Evolutionary conservation across 108 stramenopile genomes (phyloP), one percentile per base, ranked within the genome.

Genomic region (Cyclostephanos tholiformis): DNA sequence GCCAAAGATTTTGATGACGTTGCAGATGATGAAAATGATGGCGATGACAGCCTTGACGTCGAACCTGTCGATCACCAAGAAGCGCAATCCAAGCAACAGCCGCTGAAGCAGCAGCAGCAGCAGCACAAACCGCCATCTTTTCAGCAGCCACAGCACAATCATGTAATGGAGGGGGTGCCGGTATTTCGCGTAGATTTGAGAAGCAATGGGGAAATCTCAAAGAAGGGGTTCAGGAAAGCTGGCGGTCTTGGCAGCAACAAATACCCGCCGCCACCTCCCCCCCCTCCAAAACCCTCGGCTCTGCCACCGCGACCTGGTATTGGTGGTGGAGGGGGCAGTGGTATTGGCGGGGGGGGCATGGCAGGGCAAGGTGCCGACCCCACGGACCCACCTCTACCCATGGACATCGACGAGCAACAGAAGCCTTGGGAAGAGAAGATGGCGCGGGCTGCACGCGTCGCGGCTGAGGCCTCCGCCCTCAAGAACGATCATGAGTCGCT

Each of bases 401-500:
- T 79, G 77, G 77, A 79, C 53, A 48, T 76, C 35, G 75, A 76
- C 22, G 49, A 48, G 11, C 61, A 69, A 41, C 65, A 79, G 60
- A 64, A 65, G n/a, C 59, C 77, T 0, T 72, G 60, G 64, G 71
- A 79, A 49, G 77, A 79, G 52, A 79, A 67, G 22, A 65, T 79
- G 46, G 60, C 65, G 6, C 29, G 50, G 36, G 77, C 69, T 38
- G 71, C 71, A 1, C 64, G 65, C 12, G 52, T 29, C 27, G 55
- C 55, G 6, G 77, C 57, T 6, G 71, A 72, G 49, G 77, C 71
- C 0, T 72, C 77, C 23, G 77, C 77, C 36, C 35, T 79, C 35
- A 79, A 72, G 65, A 79, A 72, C 67, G 77, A 72, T 46, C 77
- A 79, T 51, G 77, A 79, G 72, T 72, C 70, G 8, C 60, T 79